A percentile compares a stretch with the other conserved stretches of the same genome.
These are phyloP conservation scores for Puccinellia tenuiflora DNA, from an alignment of 176 grass and related monocot genomes.

Conservation along the genomic window DNA sequence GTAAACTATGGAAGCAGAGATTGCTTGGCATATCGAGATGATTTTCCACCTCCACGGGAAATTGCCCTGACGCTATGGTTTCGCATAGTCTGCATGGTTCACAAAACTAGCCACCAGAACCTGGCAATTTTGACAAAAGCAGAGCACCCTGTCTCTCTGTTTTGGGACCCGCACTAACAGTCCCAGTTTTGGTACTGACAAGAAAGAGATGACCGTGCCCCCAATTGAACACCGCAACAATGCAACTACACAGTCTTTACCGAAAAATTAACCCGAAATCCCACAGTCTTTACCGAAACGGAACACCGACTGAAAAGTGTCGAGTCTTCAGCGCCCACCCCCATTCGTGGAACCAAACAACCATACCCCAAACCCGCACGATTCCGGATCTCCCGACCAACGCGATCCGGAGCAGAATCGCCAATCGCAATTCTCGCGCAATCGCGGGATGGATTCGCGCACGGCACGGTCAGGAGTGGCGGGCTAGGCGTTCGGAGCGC, in stretches of 20 bases:
- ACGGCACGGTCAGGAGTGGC: background rate
- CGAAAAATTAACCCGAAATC: too few relatives aligned
- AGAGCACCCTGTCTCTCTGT: background rate
- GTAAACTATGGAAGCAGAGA: background rate
- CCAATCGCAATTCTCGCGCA: too few relatives aligned
- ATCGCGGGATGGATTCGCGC: background rate
- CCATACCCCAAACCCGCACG: background rate
- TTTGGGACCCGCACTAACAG: background rate
- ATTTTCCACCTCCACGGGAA: background rate
- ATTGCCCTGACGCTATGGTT: background rate
- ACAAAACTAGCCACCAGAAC: background rate
- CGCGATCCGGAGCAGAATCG: background rate
- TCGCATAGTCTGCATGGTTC: background rate
- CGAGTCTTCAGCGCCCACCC: background rate
- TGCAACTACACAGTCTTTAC: background rate
- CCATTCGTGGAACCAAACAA: background rate
- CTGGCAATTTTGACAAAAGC: background rate
- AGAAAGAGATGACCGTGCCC: background rate
- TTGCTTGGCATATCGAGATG: background rate
- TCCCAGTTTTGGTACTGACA: background rate
- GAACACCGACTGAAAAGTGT: background rate
- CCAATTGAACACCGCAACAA: background rate
- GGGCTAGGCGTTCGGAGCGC: background rate
- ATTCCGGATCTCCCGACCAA: background rate
- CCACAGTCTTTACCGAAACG: background rate